These are phyloP conservation scores for Elaeis guineensis DNA, from an alignment of 176 grass and related monocot species.

Conservation along the genomic window DNA sequence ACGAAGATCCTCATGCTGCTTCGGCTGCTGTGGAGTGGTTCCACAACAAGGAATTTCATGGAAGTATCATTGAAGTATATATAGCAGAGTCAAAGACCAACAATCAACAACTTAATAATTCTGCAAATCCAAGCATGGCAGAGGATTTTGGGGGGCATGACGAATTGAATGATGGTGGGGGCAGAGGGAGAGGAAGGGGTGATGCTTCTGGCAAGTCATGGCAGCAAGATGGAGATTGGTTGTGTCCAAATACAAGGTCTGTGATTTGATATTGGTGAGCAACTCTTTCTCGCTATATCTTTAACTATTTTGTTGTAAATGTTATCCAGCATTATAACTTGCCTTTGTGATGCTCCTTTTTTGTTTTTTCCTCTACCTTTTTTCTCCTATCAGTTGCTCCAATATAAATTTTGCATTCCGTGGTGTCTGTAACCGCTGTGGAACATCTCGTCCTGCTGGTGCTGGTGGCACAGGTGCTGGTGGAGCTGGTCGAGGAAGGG, in stretches of 20 bases:
- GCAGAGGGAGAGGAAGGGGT: slow-evolving; percentile 44
- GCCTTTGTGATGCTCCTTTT: too few species aligned
- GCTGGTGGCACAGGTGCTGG: slow-evolving; percentile 21
- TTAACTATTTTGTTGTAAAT: not conserved
- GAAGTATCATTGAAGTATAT: slow-evolving; percentile 64
- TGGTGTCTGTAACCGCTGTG: slow-evolving; percentile 29
- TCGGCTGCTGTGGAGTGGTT: slow-evolving; percentile 94
- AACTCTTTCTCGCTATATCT: slow-evolving; percentile 28
- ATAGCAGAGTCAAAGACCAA: slow-evolving; percentile 86
- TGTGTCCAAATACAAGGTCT: slow-evolving; percentile 99
- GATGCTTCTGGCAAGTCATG: slow-evolving; percentile 60
- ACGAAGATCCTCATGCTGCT: slow-evolving; percentile 93
- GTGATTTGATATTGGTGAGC: slow-evolving; percentile 75
- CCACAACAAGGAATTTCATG: slow-evolving; percentile 94
- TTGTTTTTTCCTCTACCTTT: not conserved
- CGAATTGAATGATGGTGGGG: slow-evolving; percentile 30
- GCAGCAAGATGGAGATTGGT: slow-evolving; percentile 99
- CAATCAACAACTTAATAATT: slow-evolving; percentile 13
- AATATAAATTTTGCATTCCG: slow-evolving; percentile 78
- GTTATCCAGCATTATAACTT: too few species aligned
- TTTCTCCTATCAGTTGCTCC: slow-evolving; percentile 48
- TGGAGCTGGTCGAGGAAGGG: slow-evolving; percentile 15
- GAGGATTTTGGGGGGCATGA: slow-evolving; percentile 30
- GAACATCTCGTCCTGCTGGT: slow-evolving; percentile 54
- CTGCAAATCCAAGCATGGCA: slow-evolving; percentile 18